Evolutionary conservation across 1,139 yeast species (phyloP).

Genomic region (Hyphopichia khmerensis): DNA sequence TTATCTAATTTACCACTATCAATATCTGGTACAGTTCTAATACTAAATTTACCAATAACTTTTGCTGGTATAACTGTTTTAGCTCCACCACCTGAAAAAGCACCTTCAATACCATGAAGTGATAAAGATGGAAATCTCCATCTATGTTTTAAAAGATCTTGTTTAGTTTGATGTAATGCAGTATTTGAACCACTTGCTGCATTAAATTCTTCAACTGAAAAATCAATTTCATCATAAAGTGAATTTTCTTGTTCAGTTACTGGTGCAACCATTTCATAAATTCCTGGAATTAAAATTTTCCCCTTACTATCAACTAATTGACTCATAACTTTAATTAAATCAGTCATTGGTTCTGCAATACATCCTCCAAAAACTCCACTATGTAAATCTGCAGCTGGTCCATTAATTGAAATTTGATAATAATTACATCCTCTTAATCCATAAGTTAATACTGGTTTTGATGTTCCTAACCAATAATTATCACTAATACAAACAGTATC

Average conservation of each 20-base stretch:
- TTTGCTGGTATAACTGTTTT: slow-evolving; percentile 97
- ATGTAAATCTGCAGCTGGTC: slow-evolving; percentile 97
- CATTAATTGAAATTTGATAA: slow-evolving; percentile 76
- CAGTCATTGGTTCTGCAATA: slow-evolving; percentile 97
- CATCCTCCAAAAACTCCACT: slow-evolving; percentile 98
- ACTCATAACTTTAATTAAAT: slow-evolving; percentile 73
- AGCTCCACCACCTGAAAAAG: slow-evolving; percentile 92
- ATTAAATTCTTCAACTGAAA: slow-evolving; percentile 79
- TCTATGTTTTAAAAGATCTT: slow-evolving; percentile 91
- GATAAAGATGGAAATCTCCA: slow-evolving; percentile 98
- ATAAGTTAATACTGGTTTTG: slow-evolving; percentile 93
- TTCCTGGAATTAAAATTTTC: slow-evolving; percentile 81
- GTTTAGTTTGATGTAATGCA: slow-evolving; percentile 70
- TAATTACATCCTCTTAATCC: slow-evolving; percentile 97
- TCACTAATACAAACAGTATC: slow-evolving; percentile 96
- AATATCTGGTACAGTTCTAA: slow-evolving; percentile 95
- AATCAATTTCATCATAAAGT: slow-evolving; percentile 83
- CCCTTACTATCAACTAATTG: slow-evolving; percentile 80
- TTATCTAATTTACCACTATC: slow-evolving; percentile 76
- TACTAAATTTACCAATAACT: slow-evolving; percentile 91
- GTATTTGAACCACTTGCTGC: slow-evolving; percentile 88
- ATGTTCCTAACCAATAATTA: slow-evolving; percentile 98
- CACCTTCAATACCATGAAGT: slow-evolving; percentile 96
- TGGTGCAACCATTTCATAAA: slow-evolving; percentile 92
- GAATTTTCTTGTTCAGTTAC: slow-evolving; percentile 75